phyloP scores from a whole-genome alignment of 1,139 yeast species.

The Spathaspora jeffriesii region DNA sequence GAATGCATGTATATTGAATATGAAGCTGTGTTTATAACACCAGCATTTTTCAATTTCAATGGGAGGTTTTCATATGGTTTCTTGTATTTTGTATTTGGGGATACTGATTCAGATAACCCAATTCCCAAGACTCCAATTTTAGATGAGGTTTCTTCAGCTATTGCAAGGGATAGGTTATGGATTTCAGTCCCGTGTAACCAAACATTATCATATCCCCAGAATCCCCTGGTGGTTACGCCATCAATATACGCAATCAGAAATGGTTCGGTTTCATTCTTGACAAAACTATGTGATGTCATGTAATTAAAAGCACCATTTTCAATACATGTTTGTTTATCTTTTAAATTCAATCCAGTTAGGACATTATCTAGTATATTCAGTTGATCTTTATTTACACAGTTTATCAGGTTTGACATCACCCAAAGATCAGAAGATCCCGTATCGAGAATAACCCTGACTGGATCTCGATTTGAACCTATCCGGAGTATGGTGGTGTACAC shows the following conservation, averaged over 20 bases:
- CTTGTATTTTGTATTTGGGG: conserved; percentile 14
- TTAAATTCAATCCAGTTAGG: neutral
- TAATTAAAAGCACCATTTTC: conserved; percentile 12
- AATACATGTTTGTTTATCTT: neutral
- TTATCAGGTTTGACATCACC: conserved; percentile 14
- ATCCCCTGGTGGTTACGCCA: conserved; percentile 36
- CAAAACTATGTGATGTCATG: conserved; percentile 9
- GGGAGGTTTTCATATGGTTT: conserved; percentile 24
- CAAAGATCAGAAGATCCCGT: conserved; percentile 35
- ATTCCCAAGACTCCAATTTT: conserved; percentile 53
- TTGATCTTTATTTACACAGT: neutral
- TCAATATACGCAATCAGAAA: conserved; percentile 43
- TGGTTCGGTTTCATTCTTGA: conserved; percentile 5
- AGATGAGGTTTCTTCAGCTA: conserved; percentile 42
- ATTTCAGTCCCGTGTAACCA: conserved; percentile 22
- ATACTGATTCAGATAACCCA: conserved; percentile 22
- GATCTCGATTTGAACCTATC: conserved; percentile 32
- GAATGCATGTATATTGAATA: conserved; percentile 55
- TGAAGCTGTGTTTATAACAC: conserved; percentile 48
- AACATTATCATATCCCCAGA: conserved; percentile 65
- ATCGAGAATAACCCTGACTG: conserved; percentile 35
- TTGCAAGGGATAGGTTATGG: conserved; percentile 46
- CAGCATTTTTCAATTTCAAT: conserved; percentile 29
- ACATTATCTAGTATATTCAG: neutral
- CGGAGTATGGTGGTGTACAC: conserved; percentile 40